A percentile compares a stretch with the other conserved stretches of the same genome.
These are phyloP conservation scores for Aspergillus sclerotiicarbonarius DNA, from an alignment of 495 filamentous ascomycete species.

Conservation along the genomic window DNA sequence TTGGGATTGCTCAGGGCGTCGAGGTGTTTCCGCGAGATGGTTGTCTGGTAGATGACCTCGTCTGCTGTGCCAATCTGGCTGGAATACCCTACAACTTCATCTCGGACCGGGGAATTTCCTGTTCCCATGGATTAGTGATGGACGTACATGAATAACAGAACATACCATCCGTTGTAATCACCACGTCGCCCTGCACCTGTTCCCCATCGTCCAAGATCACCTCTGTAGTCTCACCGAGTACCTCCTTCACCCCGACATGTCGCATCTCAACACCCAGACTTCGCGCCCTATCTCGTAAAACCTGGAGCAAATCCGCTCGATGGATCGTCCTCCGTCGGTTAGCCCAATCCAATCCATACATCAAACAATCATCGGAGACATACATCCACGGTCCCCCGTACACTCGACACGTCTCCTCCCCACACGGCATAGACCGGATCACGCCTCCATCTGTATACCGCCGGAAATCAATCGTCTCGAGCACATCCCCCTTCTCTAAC, in stretches of 20 bases:
- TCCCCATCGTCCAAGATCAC: background rate
- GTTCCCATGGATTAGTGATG: background rate
- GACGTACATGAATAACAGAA: background rate
- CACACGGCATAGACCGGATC: conserved; percentile 7
- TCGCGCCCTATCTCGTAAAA: background rate
- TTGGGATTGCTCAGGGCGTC: background rate
- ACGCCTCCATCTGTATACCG: conserved; percentile 3
- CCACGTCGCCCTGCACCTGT: background rate
- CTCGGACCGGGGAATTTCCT: background rate
- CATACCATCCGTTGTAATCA: background rate
- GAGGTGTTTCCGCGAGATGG: background rate
- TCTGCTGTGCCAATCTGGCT: background rate
- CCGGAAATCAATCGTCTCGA: conserved; percentile 2
- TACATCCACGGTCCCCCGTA: conserved; percentile 8
- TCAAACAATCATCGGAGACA: background rate
- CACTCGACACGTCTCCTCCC: background rate
- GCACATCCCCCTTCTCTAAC: background rate
- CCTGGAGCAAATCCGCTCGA: background rate
- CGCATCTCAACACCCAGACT: background rate
- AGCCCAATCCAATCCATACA: background rate
- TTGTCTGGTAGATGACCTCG: conserved; percentile 1
- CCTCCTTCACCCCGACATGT: background rate
- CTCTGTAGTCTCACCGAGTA: background rate
- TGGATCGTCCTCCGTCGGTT: background rate
- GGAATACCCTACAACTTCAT: background rate